Conservation (phyloP, 2,329 filamentous ascomycete genomes). For the Aspergillus melleus region DNA sequence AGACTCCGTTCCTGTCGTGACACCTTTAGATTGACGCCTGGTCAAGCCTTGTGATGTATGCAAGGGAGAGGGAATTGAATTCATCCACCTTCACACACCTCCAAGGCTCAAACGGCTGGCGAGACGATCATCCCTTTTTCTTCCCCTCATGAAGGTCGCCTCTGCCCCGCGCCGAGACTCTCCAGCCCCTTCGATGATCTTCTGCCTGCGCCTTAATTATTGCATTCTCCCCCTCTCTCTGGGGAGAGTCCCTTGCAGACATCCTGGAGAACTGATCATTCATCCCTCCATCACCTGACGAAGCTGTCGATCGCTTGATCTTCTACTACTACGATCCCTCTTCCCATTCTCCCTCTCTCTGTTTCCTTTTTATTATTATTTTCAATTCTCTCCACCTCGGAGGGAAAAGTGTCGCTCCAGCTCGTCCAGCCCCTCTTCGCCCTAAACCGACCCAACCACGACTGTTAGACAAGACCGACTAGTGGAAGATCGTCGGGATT, state of each 20-base stretch:
- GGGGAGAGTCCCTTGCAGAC: too few relatives aligned
- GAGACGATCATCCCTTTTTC: background rate
- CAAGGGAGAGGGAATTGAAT: too few relatives aligned
- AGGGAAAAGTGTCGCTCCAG: background rate
- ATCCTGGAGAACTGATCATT: too few relatives aligned
- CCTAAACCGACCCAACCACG: background rate
- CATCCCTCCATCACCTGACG: background rate
- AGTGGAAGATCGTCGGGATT: constrained; percentile 4
- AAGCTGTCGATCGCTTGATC: background rate
- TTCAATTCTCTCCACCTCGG: background rate
- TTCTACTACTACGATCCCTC: background rate
- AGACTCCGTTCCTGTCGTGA: too few relatives aligned
- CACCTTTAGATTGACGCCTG: too few relatives aligned
- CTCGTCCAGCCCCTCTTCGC: background rate
- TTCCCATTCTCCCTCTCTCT: background rate
- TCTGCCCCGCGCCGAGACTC: background rate
- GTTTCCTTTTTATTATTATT: background rate
- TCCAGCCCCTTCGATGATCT: background rate
- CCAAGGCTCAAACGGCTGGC: background rate
- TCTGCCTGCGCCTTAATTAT: background rate
- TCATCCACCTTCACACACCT: background rate
- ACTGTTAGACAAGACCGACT: background rate
- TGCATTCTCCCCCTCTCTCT: background rate
- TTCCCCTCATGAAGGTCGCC: background rate
- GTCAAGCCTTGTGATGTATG: too few relatives aligned